Percentiles rank a stretch among this genome's conserved stretches.
These are phyloP conservation scores for Fusarium algeriense DNA, from an alignment of 2,329 filamentous ascomycete species.

Conservation along the genomic window DNA sequence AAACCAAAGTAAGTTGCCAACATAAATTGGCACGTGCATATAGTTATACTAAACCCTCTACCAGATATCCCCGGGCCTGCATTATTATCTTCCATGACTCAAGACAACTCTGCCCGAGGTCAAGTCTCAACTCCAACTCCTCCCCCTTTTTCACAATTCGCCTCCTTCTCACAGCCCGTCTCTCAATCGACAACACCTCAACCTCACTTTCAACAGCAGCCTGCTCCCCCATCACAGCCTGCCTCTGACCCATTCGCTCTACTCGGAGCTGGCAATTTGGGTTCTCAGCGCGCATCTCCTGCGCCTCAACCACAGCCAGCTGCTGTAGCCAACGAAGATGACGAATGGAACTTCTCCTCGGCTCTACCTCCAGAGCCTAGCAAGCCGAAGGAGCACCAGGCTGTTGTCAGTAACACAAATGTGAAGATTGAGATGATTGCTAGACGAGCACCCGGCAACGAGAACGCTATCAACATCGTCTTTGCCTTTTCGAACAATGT, in stretches of 20 bases:
- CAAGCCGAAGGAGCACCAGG: slow-evolving; percentile 71
- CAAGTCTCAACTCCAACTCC: slow-evolving; percentile 58
- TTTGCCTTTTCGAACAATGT: slow-evolving; percentile 89
- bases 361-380: slow-evolving; percentile 74
- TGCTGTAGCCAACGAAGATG: slow-evolving; percentile 71
- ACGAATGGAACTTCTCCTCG: slow-evolving; percentile 95
- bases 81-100: slow-evolving; percentile 72
- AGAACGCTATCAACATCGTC: slow-evolving; percentile 73
- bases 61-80: slow-evolving; percentile 74
- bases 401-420: slow-evolving; percentile 75
- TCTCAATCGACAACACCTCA: slow-evolving; percentile 68
- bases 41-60: slow-evolving; percentile 30
- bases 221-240: slow-evolving; percentile 58
- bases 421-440: slow-evolving; percentile 82
- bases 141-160: slow-evolving; percentile 65
- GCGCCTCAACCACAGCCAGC: slow-evolving; percentile 44
- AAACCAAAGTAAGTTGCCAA: slow-evolving; percentile 69
- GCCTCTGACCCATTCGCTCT: slow-evolving; percentile 66
- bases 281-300: slow-evolving; percentile 47
- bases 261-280: slow-evolving; percentile 51
- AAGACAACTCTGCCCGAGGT: slow-evolving; percentile 68
- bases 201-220: slow-evolving; percentile 61
- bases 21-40: not conserved
- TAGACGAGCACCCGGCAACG: slow-evolving; percentile 65
- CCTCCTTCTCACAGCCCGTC: slow-evolving; percentile 65